Evolutionary conservation across 371 early-diverging fungal genomes (phyloP).

Genomic region (Batkoa obscura): DNA sequence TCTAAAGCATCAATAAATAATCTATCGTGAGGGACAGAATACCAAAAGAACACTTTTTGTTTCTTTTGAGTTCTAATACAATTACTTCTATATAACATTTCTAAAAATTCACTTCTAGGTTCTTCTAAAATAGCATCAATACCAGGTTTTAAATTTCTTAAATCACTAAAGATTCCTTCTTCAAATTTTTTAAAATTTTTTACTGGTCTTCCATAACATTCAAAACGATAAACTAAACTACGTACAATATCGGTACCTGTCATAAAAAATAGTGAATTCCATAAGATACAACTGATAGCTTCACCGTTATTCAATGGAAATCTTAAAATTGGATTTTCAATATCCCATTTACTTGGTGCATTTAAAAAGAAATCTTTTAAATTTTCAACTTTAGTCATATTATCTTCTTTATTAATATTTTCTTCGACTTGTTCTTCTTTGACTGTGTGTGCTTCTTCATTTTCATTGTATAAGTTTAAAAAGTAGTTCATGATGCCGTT

Average conservation of each 20-base stretch:
- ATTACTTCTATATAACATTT: constrained; percentile 93
- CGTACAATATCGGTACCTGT: constrained; percentile 99
- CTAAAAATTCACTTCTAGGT: constrained; percentile 89
- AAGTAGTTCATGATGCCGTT: no score
- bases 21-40: constrained; percentile 92
- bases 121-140: constrained; percentile 92
- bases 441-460: no score
- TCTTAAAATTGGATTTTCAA: constrained; percentile 31
- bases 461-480: no score
- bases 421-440: no score
- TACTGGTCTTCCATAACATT: constrained; percentile 78
- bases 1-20: constrained; percentile 96
- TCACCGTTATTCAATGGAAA: constrained; percentile 71
- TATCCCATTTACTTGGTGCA: constrained; percentile 35
- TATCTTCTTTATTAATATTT: no score
- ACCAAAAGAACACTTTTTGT: constrained; percentile 99
- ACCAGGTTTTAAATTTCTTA: constrained; percentile 96
- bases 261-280: constrained; percentile 79
- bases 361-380: constrained; percentile 33
- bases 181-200: constrained; percentile 95
- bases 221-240: constrained; percentile 85
- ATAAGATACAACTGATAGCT: constrained; percentile 71
- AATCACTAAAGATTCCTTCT: constrained; percentile 96
- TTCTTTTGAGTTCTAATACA: constrained; percentile 99
- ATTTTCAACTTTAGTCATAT: constrained; percentile 25